A percentile compares a stretch with the other conserved stretches of the same genome.
Evolutionary conservation across 345 rosid genomes (phyloP).

Genomic region (Dimocarpus longan): DNA sequence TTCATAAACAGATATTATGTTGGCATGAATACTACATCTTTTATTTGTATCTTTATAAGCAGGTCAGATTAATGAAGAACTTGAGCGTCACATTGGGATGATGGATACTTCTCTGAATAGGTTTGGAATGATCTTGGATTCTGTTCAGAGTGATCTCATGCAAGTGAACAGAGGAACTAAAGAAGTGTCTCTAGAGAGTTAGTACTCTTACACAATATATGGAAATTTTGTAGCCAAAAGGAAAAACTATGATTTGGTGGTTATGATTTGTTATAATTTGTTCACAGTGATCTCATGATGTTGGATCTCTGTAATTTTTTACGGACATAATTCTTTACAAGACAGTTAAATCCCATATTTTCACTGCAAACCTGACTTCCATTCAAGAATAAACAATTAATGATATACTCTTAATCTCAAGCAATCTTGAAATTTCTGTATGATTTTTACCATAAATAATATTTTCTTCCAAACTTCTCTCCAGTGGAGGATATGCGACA

Average conservation of each 20-base stretch:
- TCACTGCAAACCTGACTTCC: background rate
- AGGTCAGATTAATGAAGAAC: conserved; percentile 74
- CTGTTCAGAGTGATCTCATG: conserved; percentile 81
- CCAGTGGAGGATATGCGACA: conserved; percentile 76
- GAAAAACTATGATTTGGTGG: conserved; percentile 6
- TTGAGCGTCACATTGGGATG: conserved; percentile 66
- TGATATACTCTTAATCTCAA: background rate
- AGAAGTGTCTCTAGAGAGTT: conserved; percentile 68
- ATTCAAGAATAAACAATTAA: background rate
- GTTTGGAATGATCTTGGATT: conserved; percentile 76
- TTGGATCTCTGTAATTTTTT: background rate
- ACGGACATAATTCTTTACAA: background rate
- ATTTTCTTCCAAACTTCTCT: conserved; percentile 25
- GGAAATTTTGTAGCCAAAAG: conserved; percentile 1
- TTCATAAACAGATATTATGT: background rate
- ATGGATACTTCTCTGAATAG: conserved; percentile 79
- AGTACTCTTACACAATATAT: conserved; percentile 32
- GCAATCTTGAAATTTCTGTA: background rate
- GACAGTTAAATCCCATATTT: background rate
- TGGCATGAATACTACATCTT: conserved; percentile 1
- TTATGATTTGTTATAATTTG: conserved; percentile 5
- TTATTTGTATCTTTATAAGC: conserved; percentile 25
- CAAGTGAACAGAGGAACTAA: conserved; percentile 82
- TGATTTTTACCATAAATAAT: background rate
- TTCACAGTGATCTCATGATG: too few relatives aligned